These are phyloP conservation scores for rapeseed (Brassica napus) DNA, from an alignment of 345 rosid genomes.

Conservation along the genomic window Da-Ae NC_063451.1:25244501-25245000, in stretches of 20 bases:
- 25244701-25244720: background rate
- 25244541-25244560: slow-evolving; percentile 7
- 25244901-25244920: too few relatives aligned
- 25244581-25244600: background rate
- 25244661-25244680: background rate
- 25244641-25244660: background rate
- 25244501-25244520: slow-evolving; percentile 6
- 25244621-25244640: background rate
- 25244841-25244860: too few relatives aligned
- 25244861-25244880: too few relatives aligned
- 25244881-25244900: too few relatives aligned
- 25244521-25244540: background rate
- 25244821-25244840: too few relatives aligned
- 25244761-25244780: too few relatives aligned
- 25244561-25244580: background rate
- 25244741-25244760: background rate
- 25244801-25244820: too few relatives aligned
- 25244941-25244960: too few relatives aligned
- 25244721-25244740: background rate
- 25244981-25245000: too few relatives aligned
- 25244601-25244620: background rate
- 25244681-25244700: background rate
- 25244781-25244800: too few relatives aligned
- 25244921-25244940: too few relatives aligned
- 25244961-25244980: too few relatives aligned